Percentiles rank a stretch among this genome's conserved stretches.
Conservation (phyloP, 2,329 filamentous ascomycete genomes). For the Zelopaecilomyces penicillatus region DNA sequence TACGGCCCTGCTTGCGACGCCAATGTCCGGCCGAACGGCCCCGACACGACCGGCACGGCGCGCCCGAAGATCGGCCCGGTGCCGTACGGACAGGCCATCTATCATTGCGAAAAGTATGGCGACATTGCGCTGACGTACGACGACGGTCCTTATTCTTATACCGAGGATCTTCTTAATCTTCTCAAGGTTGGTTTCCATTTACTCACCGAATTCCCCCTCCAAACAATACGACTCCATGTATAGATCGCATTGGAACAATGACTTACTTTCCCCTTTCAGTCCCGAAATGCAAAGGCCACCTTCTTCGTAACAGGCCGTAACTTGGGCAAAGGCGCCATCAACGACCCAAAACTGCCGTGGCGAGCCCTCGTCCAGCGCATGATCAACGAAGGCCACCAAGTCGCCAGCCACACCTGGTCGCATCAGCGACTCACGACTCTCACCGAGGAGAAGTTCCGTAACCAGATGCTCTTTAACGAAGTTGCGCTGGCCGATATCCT, state of each 20-base stretch:
- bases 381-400: constrained; percentile 47
- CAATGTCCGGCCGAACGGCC: constrained; percentile 42
- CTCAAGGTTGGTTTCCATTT: constrained; percentile 16
- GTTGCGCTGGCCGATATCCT: constrained; percentile 32
- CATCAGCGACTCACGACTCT: constrained; percentile 35
- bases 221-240: background rate
- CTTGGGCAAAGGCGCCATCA: constrained; percentile 34
- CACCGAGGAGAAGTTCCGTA: constrained; percentile 22
- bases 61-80: constrained; percentile 46
- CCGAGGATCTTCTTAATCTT: constrained; percentile 31
- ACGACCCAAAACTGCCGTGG: constrained; percentile 28
- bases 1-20: constrained; percentile 55
- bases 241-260: background rate
- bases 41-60: constrained; percentile 43
- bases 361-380: constrained; percentile 33
- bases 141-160: constrained; percentile 37
- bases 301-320: constrained; percentile 30
- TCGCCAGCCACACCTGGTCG: constrained; percentile 46
- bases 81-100: constrained; percentile 47
- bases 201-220: background rate
- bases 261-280: background rate
- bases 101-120: constrained; percentile 24
- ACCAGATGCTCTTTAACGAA: constrained; percentile 36
- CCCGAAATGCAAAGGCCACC: constrained; percentile 28
- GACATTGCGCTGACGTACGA: constrained; percentile 38